Conservation (phyloP, 805 yeast species). For the Metschnikowia gruessii region DNA sequence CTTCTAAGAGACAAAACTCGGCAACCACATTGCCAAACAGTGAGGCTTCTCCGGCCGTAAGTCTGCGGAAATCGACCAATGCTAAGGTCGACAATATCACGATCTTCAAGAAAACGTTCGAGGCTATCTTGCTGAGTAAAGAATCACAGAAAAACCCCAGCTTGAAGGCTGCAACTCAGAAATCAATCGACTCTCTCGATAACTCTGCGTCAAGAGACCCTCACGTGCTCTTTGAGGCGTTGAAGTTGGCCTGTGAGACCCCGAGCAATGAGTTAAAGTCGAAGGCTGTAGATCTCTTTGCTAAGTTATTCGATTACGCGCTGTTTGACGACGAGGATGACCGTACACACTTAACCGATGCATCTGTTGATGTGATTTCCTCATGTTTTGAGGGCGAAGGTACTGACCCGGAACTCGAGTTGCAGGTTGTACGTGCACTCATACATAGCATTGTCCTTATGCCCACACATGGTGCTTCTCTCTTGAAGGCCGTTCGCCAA, state of each 20-base stretch:
- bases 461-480: constrained; percentile 86
- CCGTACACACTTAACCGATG: constrained; percentile 63
- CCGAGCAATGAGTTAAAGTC: constrained; percentile 62
- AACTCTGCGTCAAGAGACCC: constrained; percentile 42
- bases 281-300: constrained; percentile 77
- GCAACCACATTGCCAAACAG: background rate
- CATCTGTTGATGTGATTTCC: constrained; percentile 79
- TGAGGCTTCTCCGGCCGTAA: no score
- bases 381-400: constrained; percentile 89
- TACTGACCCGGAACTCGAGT: constrained; percentile 82
- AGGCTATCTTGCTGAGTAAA: constrained; percentile 52
- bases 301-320: constrained; percentile 85
- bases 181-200: constrained; percentile 41
- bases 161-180: constrained; percentile 36
- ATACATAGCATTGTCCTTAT: constrained; percentile 82
- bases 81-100: constrained; percentile 25
- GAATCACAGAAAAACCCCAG: constrained; percentile 55
- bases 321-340: constrained; percentile 56
- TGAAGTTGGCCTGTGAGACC: constrained; percentile 71
- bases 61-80: background rate
- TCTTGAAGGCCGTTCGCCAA: constrained; percentile 87
- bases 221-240: constrained; percentile 68
- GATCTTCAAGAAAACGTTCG: constrained; percentile 53
- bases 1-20: background rate
- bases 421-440: constrained; percentile 89